A percentile compares a stretch with the other conserved stretches of the same genome.
Conservation (phyloP, 495 filamentous ascomycete species). For the Penicillium bovifimosum region DNA sequence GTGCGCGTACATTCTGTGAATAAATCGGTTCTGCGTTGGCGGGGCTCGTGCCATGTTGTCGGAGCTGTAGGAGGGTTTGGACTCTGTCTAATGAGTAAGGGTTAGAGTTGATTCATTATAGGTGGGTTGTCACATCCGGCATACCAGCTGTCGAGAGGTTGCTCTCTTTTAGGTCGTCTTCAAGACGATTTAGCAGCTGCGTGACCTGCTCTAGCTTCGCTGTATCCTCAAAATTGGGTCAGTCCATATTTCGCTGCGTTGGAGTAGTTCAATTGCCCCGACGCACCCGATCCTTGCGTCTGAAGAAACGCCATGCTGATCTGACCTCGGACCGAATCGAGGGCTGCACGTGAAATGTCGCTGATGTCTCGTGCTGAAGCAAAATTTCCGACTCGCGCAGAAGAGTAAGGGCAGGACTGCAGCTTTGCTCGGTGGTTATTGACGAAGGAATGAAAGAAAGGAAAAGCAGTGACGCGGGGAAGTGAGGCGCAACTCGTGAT, state of each 20-base stretch:
- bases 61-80: constrained; percentile 64
- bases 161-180: constrained; percentile 51
- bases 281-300: constrained; percentile 32
- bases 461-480: constrained; percentile 5
- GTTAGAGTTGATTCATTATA: constrained; percentile 2
- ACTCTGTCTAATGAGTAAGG: constrained; percentile 49
- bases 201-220: constrained; percentile 62
- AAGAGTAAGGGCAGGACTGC: not conserved
- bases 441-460: not conserved
- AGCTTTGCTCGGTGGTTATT: not conserved
- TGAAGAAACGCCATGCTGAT: constrained; percentile 25
- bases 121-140: constrained; percentile 17
- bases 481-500: constrained; percentile 4
- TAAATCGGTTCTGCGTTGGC: constrained; percentile 74
- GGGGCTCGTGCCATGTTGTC: constrained; percentile 69
- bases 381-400: not conserved
- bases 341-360: not conserved
- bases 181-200: constrained; percentile 51
- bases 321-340: not conserved
- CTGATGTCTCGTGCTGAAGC: not conserved
- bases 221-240: constrained; percentile 32
- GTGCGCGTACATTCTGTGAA: constrained; percentile 19
- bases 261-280: not conserved
- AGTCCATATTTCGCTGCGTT: not conserved
- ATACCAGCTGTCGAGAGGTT: constrained; percentile 53